Conservation (phyloP, 2,329 filamentous ascomycete genomes). For the Thelonectria discophora region DNA sequence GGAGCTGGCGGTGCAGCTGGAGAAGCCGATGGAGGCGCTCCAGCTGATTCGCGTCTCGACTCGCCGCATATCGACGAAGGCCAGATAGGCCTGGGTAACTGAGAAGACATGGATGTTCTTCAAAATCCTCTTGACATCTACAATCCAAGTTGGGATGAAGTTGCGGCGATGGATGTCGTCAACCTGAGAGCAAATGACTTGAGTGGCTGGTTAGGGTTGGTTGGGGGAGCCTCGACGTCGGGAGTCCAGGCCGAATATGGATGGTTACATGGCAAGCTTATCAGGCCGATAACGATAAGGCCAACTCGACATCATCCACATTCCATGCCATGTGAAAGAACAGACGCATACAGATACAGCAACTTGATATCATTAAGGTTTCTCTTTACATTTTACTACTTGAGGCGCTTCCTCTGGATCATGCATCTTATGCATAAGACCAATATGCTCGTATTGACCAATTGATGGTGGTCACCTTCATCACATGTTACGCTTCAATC, state of each 20-base stretch:
- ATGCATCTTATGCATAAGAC: no score
- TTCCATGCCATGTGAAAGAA: not conserved
- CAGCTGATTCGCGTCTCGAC: conserved; percentile 12
- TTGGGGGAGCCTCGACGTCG: not conserved
- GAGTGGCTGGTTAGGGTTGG: not conserved
- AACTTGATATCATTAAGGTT: no score
- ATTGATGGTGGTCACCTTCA: not conserved
- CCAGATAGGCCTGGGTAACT: conserved; percentile 20
- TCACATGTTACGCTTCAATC: not conserved
- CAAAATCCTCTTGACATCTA: not conserved
- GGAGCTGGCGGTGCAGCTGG: not conserved
- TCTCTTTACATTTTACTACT: no score
- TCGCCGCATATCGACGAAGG: conserved; percentile 18
- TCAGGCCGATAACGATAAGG: not conserved
- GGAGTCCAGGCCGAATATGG: not conserved
- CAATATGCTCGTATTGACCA: not conserved
- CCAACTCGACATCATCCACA: not conserved
- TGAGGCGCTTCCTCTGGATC: no score
- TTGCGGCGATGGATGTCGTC: not conserved
- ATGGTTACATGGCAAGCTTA: not conserved
- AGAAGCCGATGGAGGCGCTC: conserved; percentile 7
- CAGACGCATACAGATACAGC: no score
- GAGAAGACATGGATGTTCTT: conserved; percentile 8
- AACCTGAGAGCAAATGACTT: not conserved
- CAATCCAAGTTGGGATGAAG: not conserved